phyloP scores from a whole-genome alignment of 768 basidiomycete species.

The Macrolepiota albuminosa region DNA sequence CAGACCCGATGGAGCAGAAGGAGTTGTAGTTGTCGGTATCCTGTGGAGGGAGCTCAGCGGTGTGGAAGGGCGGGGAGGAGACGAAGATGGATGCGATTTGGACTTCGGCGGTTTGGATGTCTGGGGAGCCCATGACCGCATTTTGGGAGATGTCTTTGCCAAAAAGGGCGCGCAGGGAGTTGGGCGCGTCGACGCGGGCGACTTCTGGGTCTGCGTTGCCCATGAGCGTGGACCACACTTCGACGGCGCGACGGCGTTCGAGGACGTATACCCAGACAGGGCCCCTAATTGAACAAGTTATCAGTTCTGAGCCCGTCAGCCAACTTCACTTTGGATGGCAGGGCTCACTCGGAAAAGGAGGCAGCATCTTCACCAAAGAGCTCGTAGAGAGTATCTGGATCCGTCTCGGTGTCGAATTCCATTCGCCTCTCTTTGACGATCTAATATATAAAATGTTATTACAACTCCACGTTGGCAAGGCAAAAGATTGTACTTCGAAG shows the following conservation, averaged over 20 bases:
- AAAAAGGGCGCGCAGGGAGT: conserved; percentile 69
- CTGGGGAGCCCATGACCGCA: conserved; percentile 70
- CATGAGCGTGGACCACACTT: conserved; percentile 77
- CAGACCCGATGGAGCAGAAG: conserved; percentile 36
- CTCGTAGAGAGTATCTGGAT: conserved; percentile 74
- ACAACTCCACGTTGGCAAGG: conserved; percentile 13
- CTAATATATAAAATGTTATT: conserved; percentile 27
- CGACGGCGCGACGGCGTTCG: conserved; percentile 75
- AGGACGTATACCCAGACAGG: conserved; percentile 92
- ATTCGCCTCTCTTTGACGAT: conserved; percentile 87
- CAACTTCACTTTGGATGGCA: neutral
- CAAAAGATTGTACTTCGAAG: conserved; percentile 59
- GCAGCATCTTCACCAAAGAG: conserved; percentile 75
- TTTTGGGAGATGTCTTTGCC: conserved; percentile 52
- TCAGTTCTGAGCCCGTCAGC: neutral
- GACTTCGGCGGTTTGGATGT: conserved; percentile 64
- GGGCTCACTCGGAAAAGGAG: conserved; percentile 68
- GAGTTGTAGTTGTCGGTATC: conserved; percentile 30
- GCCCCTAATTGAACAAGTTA: conserved; percentile 41
- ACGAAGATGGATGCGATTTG: conserved; percentile 77
- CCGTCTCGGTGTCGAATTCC: conserved; percentile 82
- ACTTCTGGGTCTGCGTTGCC: conserved; percentile 57
- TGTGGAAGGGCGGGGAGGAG: conserved; percentile 78
- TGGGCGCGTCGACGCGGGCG: conserved; percentile 50
- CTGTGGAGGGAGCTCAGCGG: conserved; percentile 51